These are phyloP conservation scores for Domatiomyces catenatus DNA, from an alignment of 2,329 filamentous ascomycete species.

Conservation along the genomic window DNA sequence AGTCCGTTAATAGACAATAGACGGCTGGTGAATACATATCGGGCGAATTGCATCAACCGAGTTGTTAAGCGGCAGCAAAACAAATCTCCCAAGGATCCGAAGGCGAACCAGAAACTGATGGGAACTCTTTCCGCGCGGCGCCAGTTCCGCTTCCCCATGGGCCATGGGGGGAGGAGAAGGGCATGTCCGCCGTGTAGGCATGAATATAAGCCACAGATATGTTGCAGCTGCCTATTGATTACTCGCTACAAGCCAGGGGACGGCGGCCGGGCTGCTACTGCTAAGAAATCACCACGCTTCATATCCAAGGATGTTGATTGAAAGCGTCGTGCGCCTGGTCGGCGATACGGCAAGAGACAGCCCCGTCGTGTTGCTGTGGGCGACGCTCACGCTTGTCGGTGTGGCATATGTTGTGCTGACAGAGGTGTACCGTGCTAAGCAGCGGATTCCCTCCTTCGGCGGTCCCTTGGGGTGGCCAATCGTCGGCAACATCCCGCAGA, in stretches of 20 bases:
- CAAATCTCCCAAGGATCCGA: neutral
- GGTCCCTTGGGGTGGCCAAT: conserved; percentile 38
- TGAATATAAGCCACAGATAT: neutral
- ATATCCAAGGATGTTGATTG: conserved; percentile 9
- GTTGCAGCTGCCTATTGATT: neutral
- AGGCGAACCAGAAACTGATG: neutral
- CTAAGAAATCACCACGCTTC: neutral
- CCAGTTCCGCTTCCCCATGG: neutral
- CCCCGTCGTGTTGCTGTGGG: conserved; percentile 1
- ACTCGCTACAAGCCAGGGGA: no score
- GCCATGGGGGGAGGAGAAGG: neutral
- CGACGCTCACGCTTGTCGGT: neutral
- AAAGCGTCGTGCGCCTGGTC: conserved; percentile 3
- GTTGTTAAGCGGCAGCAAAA: neutral
- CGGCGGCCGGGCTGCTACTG: neutral
- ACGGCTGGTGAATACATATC: no score
- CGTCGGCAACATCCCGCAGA: conserved; percentile 41
- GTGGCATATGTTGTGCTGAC: conserved; percentile 35
- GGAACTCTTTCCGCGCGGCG: neutral
- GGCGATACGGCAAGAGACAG: neutral
- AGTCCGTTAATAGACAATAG: no score
- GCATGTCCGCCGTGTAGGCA: neutral
- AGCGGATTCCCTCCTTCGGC: conserved; percentile 32
- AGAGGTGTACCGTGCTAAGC: conserved; percentile 32
- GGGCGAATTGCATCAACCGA: neutral